Evolutionary conservation across 345 rosid genomes (phyloP), one percentile per base, ranked within the genome.

Genomic region (Gossypium bickii): DNA sequence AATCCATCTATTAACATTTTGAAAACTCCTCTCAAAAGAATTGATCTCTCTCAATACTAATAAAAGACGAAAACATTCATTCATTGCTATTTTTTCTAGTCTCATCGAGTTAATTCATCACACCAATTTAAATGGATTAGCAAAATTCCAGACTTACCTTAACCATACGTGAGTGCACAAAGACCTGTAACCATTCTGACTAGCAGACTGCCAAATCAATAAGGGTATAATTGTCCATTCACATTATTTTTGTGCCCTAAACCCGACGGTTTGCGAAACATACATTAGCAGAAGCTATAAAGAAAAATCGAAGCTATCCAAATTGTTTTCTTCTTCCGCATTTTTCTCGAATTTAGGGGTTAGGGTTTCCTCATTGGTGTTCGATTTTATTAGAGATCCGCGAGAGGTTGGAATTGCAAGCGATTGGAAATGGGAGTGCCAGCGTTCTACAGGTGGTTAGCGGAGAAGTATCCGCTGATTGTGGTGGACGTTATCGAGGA

Each of bases 371-470:
- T 60, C 18, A 49, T 52, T 58, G 45, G 20, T n/a, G 17, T 38
- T 58, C 70, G 10, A 16, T 57, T 44, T 72, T 45, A 24, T 17
- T 27, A 53, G 74, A 74, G 66, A 63, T 76, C 69, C 29, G 15
- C n/a, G 43, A 38, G 63, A 52, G 77, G 25, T 59, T 59, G 59
- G 67, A 70, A 55, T 70, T 29, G 48, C 60, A 20, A 67, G 24
- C 75, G 17, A 34, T 63, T 24, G 68, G 49, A n/a, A 55, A 95
- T 95, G 98, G 99, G 98, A 74, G 99, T 95, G 22, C 99, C 98
- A 15, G 92, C 99, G 27, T 93, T 95, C 84, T 95, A 93, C 85
- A 85, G 87, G 20, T 95, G 99, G 99, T 76, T 95, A 69, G 91
- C 97, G 66, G 97, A 95, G 89, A 93, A 86, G 82, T 91, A 93